phyloP scores from a whole-genome alignment of 2,329 filamentous ascomycete genomes.

The Alternaria gansuensis region DNA sequence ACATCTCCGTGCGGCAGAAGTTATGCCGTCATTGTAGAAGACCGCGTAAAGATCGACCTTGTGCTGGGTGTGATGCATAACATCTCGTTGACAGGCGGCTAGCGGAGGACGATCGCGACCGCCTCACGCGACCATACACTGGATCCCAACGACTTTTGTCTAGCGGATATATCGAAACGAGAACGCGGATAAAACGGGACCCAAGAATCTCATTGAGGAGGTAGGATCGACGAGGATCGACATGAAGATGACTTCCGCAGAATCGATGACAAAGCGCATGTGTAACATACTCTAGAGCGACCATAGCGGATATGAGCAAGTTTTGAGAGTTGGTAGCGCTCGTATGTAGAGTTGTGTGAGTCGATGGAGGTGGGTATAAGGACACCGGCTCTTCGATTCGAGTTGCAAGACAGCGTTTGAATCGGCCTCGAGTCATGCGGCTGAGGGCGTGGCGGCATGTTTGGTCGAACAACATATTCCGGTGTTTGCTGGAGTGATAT shows the following conservation, averaged over 20 bases:
- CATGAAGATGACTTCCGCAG: not conserved
- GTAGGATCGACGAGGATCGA: slow-evolving; percentile 7
- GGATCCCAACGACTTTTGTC: not conserved
- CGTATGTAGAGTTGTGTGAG: not conserved
- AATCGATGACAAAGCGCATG: not conserved
- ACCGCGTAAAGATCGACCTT: not conserved
- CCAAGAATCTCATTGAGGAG: not conserved
- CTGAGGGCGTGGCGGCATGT: not conserved
- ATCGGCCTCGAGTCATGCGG: not conserved
- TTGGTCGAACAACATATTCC: not conserved
- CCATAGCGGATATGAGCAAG: not conserved
- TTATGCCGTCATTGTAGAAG: not conserved
- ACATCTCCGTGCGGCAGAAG: not conserved
- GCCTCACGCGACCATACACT: not conserved
- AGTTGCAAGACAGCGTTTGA: not conserved
- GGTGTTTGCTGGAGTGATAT: not conserved
- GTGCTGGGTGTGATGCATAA: not conserved
- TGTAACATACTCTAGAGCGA: not conserved
- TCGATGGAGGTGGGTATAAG: slow-evolving; percentile 1
- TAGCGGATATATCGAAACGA: not conserved
- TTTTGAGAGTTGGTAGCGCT: not conserved
- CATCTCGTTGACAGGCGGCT: not conserved
- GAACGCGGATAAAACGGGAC: not conserved
- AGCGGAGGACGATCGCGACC: not conserved
- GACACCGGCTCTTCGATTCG: not conserved